Percentiles rank a stretch among this genome's conserved stretches.
These are phyloP conservation scores for Phlyctochytrium arcticum DNA, from an alignment of 192 early-diverging fungal genomes.

Conservation along the genomic window DNA sequence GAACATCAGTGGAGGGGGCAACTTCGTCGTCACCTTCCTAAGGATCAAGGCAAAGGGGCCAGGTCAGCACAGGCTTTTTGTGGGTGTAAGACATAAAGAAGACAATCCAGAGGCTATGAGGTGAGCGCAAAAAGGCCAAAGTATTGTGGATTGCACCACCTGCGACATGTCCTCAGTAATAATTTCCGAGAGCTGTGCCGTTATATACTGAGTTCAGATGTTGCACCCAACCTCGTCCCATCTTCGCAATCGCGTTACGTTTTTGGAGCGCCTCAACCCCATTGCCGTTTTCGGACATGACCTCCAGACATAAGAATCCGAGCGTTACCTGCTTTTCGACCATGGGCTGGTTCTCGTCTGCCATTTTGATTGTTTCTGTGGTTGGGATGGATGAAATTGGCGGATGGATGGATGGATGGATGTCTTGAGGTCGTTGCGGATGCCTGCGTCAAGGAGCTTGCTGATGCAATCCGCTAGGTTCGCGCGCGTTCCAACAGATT, in stretches of 20 bases:
- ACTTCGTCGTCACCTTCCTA: slow-evolving; percentile 56
- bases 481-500: too few species aligned
- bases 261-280: background rate
- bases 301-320: background rate
- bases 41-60: background rate
- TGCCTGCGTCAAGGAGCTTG: too few species aligned
- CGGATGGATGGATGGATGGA: slow-evolving; percentile 14
- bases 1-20: slow-evolving; percentile 77
- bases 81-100: background rate
- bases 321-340: slow-evolving; percentile 18
- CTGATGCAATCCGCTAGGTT: too few species aligned
- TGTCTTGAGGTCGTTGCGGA: background rate
- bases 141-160: too few species aligned
- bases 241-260: background rate
- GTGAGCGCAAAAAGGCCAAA: too few species aligned
- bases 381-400: slow-evolving; percentile 8
- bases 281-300: background rate
- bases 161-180: background rate
- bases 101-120: too few species aligned
- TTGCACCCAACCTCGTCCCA: background rate
- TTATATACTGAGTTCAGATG: background rate
- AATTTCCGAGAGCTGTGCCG: background rate
- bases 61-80: background rate
- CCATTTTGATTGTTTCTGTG: slow-evolving; percentile 1
- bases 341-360: slow-evolving; percentile 15